Evolutionary conservation across 2,329 filamentous ascomycete genomes (phyloP), one percentile per base, ranked within the genome.

Genomic region (Coccinonectria pachysandricola): DNA sequence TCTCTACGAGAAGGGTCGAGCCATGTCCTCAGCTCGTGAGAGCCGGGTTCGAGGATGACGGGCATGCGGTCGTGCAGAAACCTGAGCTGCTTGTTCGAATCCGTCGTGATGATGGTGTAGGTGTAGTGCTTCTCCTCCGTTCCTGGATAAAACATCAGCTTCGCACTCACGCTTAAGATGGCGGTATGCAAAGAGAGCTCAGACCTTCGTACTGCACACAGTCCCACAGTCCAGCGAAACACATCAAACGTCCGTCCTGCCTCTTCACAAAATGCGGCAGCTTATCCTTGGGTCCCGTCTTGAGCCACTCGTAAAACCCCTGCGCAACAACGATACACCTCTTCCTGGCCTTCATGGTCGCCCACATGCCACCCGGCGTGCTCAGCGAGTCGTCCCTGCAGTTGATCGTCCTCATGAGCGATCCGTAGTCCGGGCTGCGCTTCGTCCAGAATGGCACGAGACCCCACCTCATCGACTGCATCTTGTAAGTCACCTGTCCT

Each of bases 21-120:
- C 86, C 86, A 95, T 4, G 53, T 74, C 28, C 61, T 68, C 46
- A 94, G 64, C 8, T 64, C 69, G 2, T 81, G 68, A 1, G 79
- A 84, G 4, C 75, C 75, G 4, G 81, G 75, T 5, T 95, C 77
- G 1, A 98, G 54, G 15, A 96, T 82, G 5, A 94, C 88, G 0
- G 91, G 91, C 91, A 98, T 98, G 10, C 91, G 77, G 46, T 93
- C 80, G 50, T 98, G 91, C 11, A 98, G 63, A 40, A 94, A 96
- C 15, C 66, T 75, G 24, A 96, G 64, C 50, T 88, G 80, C 36
- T 76, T 64, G 45, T 88, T 94, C 6, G 85, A 82, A 34, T 79
- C 71, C 2, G 88, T 96, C 1, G 91, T 98, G 52, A 96, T 88
- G 49, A 98, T 75, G 2, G 87, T 88, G 54, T 94, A 98, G 0